Evolutionary conservation across 129 eudicot genomes (phyloP), one percentile per base, ranked within the genome.

Genomic region (Heracleum sosnowskyi): DNA sequence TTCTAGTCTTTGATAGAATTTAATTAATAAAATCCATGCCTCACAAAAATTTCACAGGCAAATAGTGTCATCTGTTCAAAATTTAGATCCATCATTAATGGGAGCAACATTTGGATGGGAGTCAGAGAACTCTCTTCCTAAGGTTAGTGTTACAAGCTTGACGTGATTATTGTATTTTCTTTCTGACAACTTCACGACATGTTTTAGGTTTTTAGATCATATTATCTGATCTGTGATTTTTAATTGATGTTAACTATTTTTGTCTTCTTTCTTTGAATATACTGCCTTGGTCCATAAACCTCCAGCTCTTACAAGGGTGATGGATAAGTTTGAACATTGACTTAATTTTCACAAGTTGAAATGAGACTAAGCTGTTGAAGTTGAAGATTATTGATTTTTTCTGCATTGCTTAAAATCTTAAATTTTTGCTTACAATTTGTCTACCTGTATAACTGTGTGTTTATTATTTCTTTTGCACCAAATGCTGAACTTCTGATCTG

Each of bases 91-190:
- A 24, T 78, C 55, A 55, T 24, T 81, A 2, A 33, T 53, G 75
- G 78, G 29, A 46, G 45, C 89, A 74, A 86, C 97, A 22, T 91
- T 85, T 76, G 98, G 96, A 45, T 91, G 93, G 93, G 97, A 91
- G 60, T 79, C 89, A 0, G 96, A 93, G 63, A 78, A 75, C n/a
- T 71, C 66, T 20, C 86, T 88, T 55, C 98, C 98, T 0, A 90
- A 94, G 96, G 98, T n/a, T n/a, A n/a, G n/a, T n/a, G n/a, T n/a
- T n/a, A n/a, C n/a, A n/a, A n/a, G n/a, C n/a, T n/a, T n/a, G n/a
- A n/a, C n/a, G n/a, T n/a, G n/a, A n/a, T n/a, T n/a, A n/a, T n/a
- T n/a, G n/a, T n/a, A n/a, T n/a, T n/a, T n/a, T n/a, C n/a, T n/a
- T n/a, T n/a, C n/a, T n/a, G n/a, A n/a, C n/a, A n/a, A n/a, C n/a